Evolutionary conservation across 2,329 filamentous ascomycete species (phyloP).

Genomic region (Trichophyton benhamiae): DNA sequence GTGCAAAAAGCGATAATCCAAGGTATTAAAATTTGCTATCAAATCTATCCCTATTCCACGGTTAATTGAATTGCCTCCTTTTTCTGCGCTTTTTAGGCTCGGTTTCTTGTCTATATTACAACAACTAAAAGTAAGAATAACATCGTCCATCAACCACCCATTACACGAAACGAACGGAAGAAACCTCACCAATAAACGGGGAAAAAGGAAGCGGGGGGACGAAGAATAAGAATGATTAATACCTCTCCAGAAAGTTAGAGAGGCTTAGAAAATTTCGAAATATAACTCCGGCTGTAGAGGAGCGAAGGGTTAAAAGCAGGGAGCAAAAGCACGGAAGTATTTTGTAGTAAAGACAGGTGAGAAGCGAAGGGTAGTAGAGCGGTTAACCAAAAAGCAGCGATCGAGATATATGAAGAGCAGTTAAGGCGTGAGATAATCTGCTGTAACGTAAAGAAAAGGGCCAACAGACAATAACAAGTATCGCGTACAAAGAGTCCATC

Average conservation of each 20-base stretch:
- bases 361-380: neutral
- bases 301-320: neutral
- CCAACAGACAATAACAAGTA: neutral
- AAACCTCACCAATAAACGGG: neutral
- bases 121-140: neutral
- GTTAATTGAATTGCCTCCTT: neutral
- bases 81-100: conserved; percentile 1
- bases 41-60: neutral
- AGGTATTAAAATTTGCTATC: neutral
- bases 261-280: neutral
- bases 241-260: neutral
- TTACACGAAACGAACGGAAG: neutral
- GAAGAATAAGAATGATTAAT: neutral
- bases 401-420: neutral
- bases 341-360: conserved; percentile 5
- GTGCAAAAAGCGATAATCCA: neutral
- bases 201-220: neutral
- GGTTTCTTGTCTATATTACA: conserved; percentile 2
- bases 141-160: neutral
- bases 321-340: neutral
- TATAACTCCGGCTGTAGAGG: neutral
- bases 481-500: neutral
- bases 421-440: neutral
- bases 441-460: neutral
- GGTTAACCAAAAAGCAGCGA: neutral